Conservation (phyloP, 805 yeast genomes). For the Jamesozyma gamospora region DNA sequence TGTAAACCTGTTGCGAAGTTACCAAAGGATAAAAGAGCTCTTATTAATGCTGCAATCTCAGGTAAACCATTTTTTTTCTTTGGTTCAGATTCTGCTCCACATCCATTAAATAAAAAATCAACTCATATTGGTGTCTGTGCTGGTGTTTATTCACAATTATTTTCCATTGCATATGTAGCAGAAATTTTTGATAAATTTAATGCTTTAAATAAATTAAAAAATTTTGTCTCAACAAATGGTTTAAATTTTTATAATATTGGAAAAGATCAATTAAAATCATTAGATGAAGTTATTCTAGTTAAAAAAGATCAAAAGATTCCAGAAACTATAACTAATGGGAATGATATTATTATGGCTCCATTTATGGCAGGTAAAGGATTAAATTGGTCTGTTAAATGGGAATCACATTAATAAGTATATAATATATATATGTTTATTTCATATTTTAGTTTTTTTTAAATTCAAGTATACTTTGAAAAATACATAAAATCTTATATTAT, state of each 20-base stretch:
- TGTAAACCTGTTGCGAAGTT: conserved; percentile 97
- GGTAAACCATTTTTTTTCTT: conserved; percentile 91
- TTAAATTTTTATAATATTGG: conserved; percentile 55
- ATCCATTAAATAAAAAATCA: conserved; percentile 70
- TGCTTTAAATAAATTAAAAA: conserved; percentile 54
- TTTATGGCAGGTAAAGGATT: conserved; percentile 74
- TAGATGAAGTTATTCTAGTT: conserved; percentile 46
- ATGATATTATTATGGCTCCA: conserved; percentile 58
- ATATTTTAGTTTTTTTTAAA: too few species aligned
- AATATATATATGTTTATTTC: too few species aligned
- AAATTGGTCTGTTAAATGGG: conserved; percentile 71
- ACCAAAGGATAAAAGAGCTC: conserved; percentile 72
- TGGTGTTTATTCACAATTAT: conserved; percentile 91
- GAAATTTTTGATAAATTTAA: conserved; percentile 65
- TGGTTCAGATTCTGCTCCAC: conserved; percentile 98
- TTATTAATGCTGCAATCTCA: conserved; percentile 79
- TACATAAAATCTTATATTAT: too few species aligned
- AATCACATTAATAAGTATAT: not conserved
- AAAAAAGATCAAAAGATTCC: conserved; percentile 50
- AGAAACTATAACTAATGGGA: conserved; percentile 37
- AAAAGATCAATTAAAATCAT: conserved; percentile 34
- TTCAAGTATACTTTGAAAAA: too few species aligned
- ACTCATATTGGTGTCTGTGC: conserved; percentile 84
- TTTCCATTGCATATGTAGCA: conserved; percentile 75
- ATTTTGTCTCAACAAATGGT: conserved; percentile 72